Evolutionary conservation across 306 rosid species (phyloP), one percentile per base, ranked within the genome.

Genomic region (Trifolium repens): DNA sequence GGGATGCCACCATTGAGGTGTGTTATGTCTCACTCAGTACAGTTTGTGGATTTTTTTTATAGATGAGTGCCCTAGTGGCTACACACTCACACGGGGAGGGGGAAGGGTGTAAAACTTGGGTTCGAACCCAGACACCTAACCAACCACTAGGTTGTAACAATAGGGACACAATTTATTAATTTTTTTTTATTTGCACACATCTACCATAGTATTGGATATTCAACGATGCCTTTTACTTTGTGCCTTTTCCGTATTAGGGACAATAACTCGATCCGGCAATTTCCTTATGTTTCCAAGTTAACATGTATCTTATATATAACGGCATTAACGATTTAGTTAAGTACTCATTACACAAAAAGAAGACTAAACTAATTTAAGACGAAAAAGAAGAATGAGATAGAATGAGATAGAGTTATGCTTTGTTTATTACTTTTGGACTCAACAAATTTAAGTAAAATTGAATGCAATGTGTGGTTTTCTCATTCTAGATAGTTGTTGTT

Each of bases 1-100:
- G 86, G 78, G 86, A 76, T 78, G 92, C 79, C 5, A 84, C 87
- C 22, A 89, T 94, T 72, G 96, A 90, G 96, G 96, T 70, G 1
- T 24, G 44, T 30, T 61, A 46, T 94, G 62, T 78, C 35, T 73
- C 71, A 52, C 7, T 37, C 10, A 61, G 24, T 24, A 12, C 15
- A 57, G 34, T 22, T 71, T 80, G 40, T 58, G 40, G 50, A 57
- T 68, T 66, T 7, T 35, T 37, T 37, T 6, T 37, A 7, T 7
- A 37, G 40, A 5, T 7, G 40, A 37, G 40, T 37, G 40, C 40
- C 9, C 8, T 37, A 6, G 40, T 37, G 40, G 40, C 40, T 8
- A 37, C 40, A 37, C 40, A 37, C 40, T 37, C 40, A 37, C 8
- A 37, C 40, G 40, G 8, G 8, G 40, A 37, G 40, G 8, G 40